phyloP scores from a whole-genome alignment of 2,329 filamentous ascomycete species.

The Penicillium polonicum region DNA sequence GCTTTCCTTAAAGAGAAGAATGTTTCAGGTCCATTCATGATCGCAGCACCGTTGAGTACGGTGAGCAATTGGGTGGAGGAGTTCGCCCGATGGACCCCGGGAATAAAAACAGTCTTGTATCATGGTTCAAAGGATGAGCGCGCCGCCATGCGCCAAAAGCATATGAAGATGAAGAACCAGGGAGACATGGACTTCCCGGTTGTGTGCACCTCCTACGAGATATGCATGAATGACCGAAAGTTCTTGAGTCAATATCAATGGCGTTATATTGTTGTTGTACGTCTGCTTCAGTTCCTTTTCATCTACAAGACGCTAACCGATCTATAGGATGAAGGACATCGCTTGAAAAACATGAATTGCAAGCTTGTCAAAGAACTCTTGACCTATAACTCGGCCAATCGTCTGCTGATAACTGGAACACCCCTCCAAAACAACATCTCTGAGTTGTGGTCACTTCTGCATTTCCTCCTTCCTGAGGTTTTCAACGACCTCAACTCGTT shows the following conservation, averaged over 20 bases:
- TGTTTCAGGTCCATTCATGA: slow-evolving; percentile 82
- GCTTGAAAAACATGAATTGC: slow-evolving; percentile 95
- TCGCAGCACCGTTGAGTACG: slow-evolving; percentile 86
- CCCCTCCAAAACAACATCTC: slow-evolving; percentile 93
- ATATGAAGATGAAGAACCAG: slow-evolving; percentile 66
- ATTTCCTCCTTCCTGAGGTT: slow-evolving; percentile 88
- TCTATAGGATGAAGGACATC: slow-evolving; percentile 81
- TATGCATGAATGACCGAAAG: slow-evolving; percentile 86
- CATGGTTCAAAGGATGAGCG: slow-evolving; percentile 80
- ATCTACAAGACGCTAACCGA: slow-evolving; percentile 14
- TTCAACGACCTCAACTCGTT: slow-evolving; percentile 94
- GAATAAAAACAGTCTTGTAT: slow-evolving; percentile 84
- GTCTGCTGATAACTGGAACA: slow-evolving; percentile 90
- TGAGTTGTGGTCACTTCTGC: slow-evolving; percentile 90
- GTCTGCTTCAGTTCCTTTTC: slow-evolving; percentile 6
- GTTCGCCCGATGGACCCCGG: slow-evolving; percentile 84
- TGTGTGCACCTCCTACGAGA: slow-evolving; percentile 93
- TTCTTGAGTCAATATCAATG: slow-evolving; percentile 81
- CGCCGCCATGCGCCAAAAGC: slow-evolving; percentile 69
- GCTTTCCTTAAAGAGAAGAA: slow-evolving; percentile 86
- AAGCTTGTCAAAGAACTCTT: slow-evolving; percentile 85
- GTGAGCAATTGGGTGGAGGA: slow-evolving; percentile 96
- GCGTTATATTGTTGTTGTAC: slow-evolving; percentile 93
- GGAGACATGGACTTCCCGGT: slow-evolving; percentile 76
- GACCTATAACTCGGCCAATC: slow-evolving; percentile 84